Evolutionary conservation across 2,329 filamentous ascomycete species (phyloP), one percentile per base, ranked within the genome.

Genomic region (Ascochyta rabiei): DNA sequence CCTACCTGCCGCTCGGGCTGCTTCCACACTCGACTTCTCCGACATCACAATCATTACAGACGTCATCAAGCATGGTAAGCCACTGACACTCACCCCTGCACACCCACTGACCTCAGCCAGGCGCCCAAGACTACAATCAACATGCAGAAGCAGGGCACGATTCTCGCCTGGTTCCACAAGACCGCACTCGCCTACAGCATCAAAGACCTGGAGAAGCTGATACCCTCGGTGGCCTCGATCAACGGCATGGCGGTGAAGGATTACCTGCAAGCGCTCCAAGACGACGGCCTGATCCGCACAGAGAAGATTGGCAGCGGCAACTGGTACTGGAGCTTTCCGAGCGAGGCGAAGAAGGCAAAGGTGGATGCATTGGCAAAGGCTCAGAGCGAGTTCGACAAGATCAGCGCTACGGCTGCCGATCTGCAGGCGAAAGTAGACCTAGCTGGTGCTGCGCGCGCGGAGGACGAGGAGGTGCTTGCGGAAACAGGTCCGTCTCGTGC

Each of bases 301-400:
- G 86, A 89, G 75, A 89, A 89, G 72, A 89, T 89, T 63, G 87
- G 86, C 38, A 86, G 81, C 59, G 86, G 85, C 24, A 89, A 89
- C 70, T 89, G 86, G 86, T 89, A 89, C 75, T 89, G 87, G 87
- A 82, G 80, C 59, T 89, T 89, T 68, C 78, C 75, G 16, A 84
- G 80, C 24, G 84, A 88, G 48, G 83, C 83, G 65, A 81, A 78
- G 67, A 81, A 79, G 42, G 70, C 73, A 16, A 77, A 75, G 51
- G 75, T 83, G 53, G 60, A 56, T 37, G 65, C 67, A 7, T 67
- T 80, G 23, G 68, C 66, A 3, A 73, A 73, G 23, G 75, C 75
- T 0, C 70, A 71, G 31, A 67, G 71, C 15, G 75, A 78, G 23
- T 66, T 72, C 46, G 67, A 70, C 47, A 80, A 77, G 59, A 71